A percentile compares a stretch with the other conserved stretches of the same genome.
These are phyloP conservation scores for Russula compacta DNA, from an alignment of 768 basidiomycete genomes.

Conservation along the genomic window DNA sequence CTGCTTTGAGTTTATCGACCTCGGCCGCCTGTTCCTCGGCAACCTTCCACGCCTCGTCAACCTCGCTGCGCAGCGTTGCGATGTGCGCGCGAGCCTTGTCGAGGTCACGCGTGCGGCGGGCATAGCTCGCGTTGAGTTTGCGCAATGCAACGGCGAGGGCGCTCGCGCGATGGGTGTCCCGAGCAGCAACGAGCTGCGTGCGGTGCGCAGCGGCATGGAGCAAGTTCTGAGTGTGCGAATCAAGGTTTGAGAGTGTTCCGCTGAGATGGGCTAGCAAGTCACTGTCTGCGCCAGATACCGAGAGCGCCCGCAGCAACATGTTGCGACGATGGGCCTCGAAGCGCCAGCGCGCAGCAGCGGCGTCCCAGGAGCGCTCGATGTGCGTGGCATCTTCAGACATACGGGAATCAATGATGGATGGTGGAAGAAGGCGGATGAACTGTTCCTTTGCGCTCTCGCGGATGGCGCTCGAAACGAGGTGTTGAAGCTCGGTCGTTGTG, in stretches of 20 bases:
- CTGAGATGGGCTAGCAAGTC: conserved; percentile 15
- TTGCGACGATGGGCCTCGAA: conserved; percentile 18
- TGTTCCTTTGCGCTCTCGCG: conserved; percentile 20
- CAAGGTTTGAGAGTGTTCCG: conserved; percentile 9
- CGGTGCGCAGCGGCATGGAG: conserved; percentile 53
- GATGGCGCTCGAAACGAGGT: conserved; percentile 19
- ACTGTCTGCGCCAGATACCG: conserved; percentile 14
- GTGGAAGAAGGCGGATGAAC: conserved; percentile 20
- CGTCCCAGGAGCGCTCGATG: conserved; percentile 10
- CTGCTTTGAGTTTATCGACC: conserved; percentile 51
- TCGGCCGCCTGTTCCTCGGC: conserved; percentile 66
- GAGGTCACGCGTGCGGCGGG: conserved; percentile 53
- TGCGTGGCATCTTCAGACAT: conserved; percentile 3
- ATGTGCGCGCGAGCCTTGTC: conserved; percentile 38
- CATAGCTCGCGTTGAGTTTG: conserved; percentile 71
- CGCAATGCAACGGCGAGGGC: conserved; percentile 69
- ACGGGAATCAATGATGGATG: not conserved
- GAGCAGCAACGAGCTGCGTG: conserved; percentile 48
- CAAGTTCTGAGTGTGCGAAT: conserved; percentile 35
- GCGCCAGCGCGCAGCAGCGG: conserved; percentile 14
- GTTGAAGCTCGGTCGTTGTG: conserved; percentile 18
- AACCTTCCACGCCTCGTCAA: conserved; percentile 74
- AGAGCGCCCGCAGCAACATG: conserved; percentile 17
- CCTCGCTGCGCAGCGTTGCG: conserved; percentile 51
- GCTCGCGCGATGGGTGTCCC: conserved; percentile 64